Base-by-base conservation (phyloP, 257 asterid species). In the Solanum sparsipilum region DNA sequence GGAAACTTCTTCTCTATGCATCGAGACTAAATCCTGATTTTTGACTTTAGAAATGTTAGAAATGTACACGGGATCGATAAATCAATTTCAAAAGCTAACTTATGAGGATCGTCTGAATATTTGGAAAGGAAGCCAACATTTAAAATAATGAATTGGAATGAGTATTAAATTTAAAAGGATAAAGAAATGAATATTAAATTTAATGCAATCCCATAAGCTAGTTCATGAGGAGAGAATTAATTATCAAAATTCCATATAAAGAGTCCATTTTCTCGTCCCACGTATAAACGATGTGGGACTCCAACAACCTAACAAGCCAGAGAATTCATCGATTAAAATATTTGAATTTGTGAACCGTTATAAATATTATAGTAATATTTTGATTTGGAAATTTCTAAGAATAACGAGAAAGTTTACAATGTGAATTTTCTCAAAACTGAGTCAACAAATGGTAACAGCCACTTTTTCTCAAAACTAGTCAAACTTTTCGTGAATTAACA, bases 161-260 rank as follows among this genome's bases (percentile, higher is more conserved):
- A 67, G 20, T 39, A 39, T 39, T 39, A 39, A 39, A 39, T 39
- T 39, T 39, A 39, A 39, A 39, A 65, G 1, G 18, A 65, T 10
- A 65, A 65, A 65, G 18, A 25, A 65, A 5, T 25, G 1, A 2
- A 67, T 13, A n/a, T 67, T 25, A 5, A 3, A 25, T 25, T 5
- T 25, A 65, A 65, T 6, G 13, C 73, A 25, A 67, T 13, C 3
- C 0, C 9, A 25, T 25, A 65, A 67, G 5, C 20, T 67, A 25
- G 1, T 29, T 67, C 34, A 67, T 5, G 9, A 25, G 3, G 4
- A 3, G 0, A 5, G 1, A 25, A 67, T 10, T n/a, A 5, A 63
- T 10, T n/a, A 5, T 10, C 4, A n/a, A 10, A n/a, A 2, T 18
- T 12, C 0, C 0, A 25, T 25, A 5, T 5, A 12, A 25, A 2